Percentiles rank a stretch among this genome's conserved stretches.
Conservation (phyloP, 768 basidiomycete species). For the Dacryopinax primogenitus region DNA sequence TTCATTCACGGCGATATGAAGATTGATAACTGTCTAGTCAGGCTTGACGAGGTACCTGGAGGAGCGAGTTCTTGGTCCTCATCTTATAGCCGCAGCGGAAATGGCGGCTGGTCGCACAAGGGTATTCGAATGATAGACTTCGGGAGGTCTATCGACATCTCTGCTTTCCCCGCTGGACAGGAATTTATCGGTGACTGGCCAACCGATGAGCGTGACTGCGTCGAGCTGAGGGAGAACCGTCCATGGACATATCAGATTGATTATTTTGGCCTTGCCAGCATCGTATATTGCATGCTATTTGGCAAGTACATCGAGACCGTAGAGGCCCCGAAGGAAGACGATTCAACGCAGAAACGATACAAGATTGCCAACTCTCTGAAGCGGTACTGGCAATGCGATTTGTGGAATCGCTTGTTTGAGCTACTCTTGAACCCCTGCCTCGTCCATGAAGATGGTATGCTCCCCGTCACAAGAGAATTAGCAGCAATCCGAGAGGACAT, state of each 20-base stretch:
- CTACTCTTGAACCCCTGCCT: conserved; percentile 66
- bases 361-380: conserved; percentile 70
- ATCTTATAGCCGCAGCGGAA: conserved; percentile 65
- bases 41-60: conserved; percentile 61
- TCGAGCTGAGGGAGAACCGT: conserved; percentile 68
- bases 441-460: conserved; percentile 40
- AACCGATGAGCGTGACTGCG: conserved; percentile 80
- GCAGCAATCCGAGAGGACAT: conserved; percentile 56
- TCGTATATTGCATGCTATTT: conserved; percentile 91
- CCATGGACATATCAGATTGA: conserved; percentile 95
- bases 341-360: conserved; percentile 29
- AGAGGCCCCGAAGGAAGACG: conserved; percentile 16
- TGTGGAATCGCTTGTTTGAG: conserved; percentile 79
- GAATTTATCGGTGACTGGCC: conserved; percentile 78
- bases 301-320: conserved; percentile 85
- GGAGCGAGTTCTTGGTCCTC: conserved; percentile 56
- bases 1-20: conserved; percentile 98
- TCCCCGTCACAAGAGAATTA: conserved; percentile 67
- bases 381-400: conserved; percentile 85
- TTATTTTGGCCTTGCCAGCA: conserved; percentile 89
- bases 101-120: conserved; percentile 72
- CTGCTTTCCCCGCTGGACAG: conserved; percentile 66
- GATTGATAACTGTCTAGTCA: conserved; percentile 96
- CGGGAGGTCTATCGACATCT: conserved; percentile 83
- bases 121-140: conserved; percentile 94